phyloP scores from a whole-genome alignment of 495 filamentous ascomycete species.

The Eremomyces bilateralis region DNA sequence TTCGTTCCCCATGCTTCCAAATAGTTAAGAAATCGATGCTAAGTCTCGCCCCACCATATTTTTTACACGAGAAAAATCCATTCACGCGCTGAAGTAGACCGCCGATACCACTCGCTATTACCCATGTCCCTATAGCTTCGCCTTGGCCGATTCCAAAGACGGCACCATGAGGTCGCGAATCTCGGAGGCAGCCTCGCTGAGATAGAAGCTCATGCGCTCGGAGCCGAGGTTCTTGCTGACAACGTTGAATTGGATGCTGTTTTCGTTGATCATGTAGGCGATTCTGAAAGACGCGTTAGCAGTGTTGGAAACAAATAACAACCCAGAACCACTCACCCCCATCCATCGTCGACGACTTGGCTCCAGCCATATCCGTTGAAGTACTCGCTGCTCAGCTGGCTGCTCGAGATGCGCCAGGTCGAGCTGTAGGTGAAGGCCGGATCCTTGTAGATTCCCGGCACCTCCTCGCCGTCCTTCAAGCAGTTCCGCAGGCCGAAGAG shows the following conservation, averaged over 20 bases:
- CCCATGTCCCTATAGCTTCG: slow-evolving; percentile 46
- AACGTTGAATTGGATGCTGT: slow-evolving; percentile 95
- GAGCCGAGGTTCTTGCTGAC: slow-evolving; percentile 81
- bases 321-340: slow-evolving; percentile 28
- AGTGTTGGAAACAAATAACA: neutral
- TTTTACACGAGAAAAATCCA: neutral
- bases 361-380: slow-evolving; percentile 99
- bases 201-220: slow-evolving; percentile 81
- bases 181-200: slow-evolving; percentile 83
- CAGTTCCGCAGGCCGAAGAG: slow-evolving; percentile 92
- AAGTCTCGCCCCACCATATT: neutral
- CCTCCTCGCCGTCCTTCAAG: slow-evolving; percentile 54
- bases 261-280: slow-evolving; percentile 99
- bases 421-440: slow-evolving; percentile 64
- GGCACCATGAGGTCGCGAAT: slow-evolving; percentile 74
- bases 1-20: no score
- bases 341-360: slow-evolving; percentile 91
- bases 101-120: neutral
- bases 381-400: slow-evolving; percentile 83
- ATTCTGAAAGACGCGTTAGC: slow-evolving; percentile 25
- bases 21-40: no score
- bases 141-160: slow-evolving; percentile 62
- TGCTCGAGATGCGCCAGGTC: slow-evolving; percentile 75
- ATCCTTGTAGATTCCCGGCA: slow-evolving; percentile 71
- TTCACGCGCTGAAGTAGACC: neutral